These are phyloP conservation scores for Gilbertella persicaria DNA, from an alignment of 371 early-diverging fungal species.

Conservation along the genomic window DNA sequence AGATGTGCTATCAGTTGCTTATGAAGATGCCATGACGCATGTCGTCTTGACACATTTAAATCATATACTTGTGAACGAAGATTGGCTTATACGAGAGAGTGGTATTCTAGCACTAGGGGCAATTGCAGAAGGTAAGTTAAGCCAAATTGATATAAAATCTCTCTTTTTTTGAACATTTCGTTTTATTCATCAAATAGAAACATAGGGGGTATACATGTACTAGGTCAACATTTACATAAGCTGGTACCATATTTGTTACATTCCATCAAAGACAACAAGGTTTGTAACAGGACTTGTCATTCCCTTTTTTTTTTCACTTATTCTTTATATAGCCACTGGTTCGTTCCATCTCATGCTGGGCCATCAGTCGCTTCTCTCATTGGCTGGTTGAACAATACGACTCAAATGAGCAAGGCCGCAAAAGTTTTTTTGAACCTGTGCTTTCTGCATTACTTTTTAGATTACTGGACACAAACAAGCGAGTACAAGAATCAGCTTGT, in stretches of 20 bases:
- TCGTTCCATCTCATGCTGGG: slow-evolving; percentile 92
- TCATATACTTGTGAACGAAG: slow-evolving; percentile 61
- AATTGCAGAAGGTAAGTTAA: slow-evolving; percentile 73
- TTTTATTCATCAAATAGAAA: not conserved
- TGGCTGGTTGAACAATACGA: slow-evolving; percentile 72
- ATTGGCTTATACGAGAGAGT: slow-evolving; percentile 86
- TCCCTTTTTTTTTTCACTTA: not conserved
- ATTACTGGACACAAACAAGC: slow-evolving; percentile 87
- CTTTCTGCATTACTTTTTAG: slow-evolving; percentile 74
- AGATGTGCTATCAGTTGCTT: slow-evolving; percentile 80
- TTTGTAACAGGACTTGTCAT: not conserved
- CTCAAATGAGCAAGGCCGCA: slow-evolving; percentile 59
- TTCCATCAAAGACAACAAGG: slow-evolving; percentile 69
- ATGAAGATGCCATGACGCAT: slow-evolving; percentile 67
- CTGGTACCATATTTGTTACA: slow-evolving; percentile 76
- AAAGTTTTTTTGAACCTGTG: slow-evolving; percentile 77
- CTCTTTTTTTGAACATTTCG: not conserved
- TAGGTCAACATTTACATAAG: slow-evolving; percentile 74
- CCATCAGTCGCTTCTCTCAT: slow-evolving; percentile 81
- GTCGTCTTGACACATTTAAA: slow-evolving; percentile 66
- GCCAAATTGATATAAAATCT: slow-evolving; percentile 1
- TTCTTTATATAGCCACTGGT: slow-evolving; percentile 64
- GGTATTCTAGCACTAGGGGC: slow-evolving; percentile 94
- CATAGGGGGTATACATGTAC: slow-evolving; percentile 61
- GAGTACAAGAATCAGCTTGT: slow-evolving; percentile 95